A percentile compares a stretch with the other conserved stretches of the same genome.
Conservation (phyloP, 148 eudicot genomes). For the Pouteria glomerata region DNA sequence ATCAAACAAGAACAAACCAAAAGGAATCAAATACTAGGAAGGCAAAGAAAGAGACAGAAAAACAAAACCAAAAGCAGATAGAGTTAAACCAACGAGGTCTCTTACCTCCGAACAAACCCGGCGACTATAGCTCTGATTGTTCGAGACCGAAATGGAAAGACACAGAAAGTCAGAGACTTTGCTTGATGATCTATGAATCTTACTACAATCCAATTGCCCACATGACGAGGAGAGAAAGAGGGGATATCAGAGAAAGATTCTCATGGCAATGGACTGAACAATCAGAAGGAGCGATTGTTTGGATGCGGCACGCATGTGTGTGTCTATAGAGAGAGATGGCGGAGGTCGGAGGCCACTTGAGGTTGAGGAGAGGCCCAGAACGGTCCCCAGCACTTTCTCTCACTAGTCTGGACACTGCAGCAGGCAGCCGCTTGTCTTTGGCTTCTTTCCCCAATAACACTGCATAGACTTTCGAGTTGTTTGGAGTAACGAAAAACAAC, state of each 20-base stretch:
- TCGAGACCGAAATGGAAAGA: background rate
- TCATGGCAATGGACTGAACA: slow-evolving; percentile 2
- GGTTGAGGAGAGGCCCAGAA: no score
- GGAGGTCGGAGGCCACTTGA: background rate
- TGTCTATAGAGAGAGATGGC: background rate
- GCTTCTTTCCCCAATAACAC: no score
- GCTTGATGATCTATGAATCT: background rate
- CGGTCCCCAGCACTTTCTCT: background rate
- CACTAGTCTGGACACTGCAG: no score
- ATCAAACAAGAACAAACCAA: background rate
- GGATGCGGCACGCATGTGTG: no score
- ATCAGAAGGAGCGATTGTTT: background rate
- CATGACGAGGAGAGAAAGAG: background rate
- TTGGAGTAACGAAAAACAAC: no score
- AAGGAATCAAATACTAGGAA: no score
- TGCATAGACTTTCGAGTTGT: no score
- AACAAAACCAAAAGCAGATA: no score
- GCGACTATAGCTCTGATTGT: background rate
- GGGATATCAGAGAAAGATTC: slow-evolving; percentile 3
- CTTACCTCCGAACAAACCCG: slow-evolving; percentile 8
- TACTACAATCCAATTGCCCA: background rate
- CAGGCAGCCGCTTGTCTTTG: no score
- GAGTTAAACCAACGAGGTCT: background rate
- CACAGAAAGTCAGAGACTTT: no score
- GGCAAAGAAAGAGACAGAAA: background rate